Evolutionary conservation across 140 eudicot species (phyloP), one percentile per base, ranked within the genome.

Genomic region (Bidens hawaiensis): DNA sequence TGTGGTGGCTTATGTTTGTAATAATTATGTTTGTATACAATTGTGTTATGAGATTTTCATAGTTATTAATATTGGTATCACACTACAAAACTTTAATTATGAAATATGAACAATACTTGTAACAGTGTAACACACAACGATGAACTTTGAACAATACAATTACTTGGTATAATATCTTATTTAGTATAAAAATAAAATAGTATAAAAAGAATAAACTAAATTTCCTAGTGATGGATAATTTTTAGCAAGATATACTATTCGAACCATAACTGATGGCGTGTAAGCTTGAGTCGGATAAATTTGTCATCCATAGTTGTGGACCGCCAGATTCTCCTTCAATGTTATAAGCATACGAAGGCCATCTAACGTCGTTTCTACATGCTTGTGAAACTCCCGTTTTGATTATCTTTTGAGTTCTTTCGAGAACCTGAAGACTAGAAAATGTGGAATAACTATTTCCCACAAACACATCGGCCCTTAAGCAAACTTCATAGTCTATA

Each of bases 311-410:
- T 9, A 23, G 38, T 17, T 47, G 78, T 5, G 95, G 95, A 21
- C 83, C 82, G 2, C 53, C 61, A 1, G 61, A 62, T n/a, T 75
- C 78, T 13, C 85, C 85, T 31, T 19, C 18, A 11, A 86, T 38
- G 70, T 89, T 89, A 65, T 89, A 89, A 7, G 97, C 95, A 80
- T 77, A 89, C 27, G 95, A 89, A 56, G 97, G 95, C 97, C 97
- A 89, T 18, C 69, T 68, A 26, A 34, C 78, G 34, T 67, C 46
- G 3, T 9, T 22, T 8, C 72, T 75, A 72, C 96, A 88, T 0
- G 73, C 25, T 8, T 64, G 52, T 18, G 70, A n/a, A 28, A 56
- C 65, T 12, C 81, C 81, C 61, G 30, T 55, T 6, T 53, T 65
- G 49, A 82, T 68, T 79, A 75, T 72, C 75, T 72, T 80, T 42